Conservation (phyloP, 2,329 filamentous ascomycete genomes). For the Colletotrichum tofieldiae region DNA sequence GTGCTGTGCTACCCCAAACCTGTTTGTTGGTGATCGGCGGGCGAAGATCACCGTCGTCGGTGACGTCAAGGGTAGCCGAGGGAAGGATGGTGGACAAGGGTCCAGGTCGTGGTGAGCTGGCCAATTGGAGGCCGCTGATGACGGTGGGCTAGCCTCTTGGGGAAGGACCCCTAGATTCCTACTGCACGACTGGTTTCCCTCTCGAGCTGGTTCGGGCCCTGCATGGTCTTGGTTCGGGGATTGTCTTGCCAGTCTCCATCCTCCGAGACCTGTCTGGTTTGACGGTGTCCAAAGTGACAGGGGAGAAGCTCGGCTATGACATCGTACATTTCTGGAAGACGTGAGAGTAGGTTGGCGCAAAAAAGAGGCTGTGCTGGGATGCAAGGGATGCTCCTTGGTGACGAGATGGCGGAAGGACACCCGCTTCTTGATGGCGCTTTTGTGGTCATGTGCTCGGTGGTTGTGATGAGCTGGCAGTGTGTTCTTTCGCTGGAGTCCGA, state of each 20-base stretch:
- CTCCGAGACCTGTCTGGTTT: conserved; percentile 1
- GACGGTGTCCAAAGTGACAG: conserved; percentile 4
- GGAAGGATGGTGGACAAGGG: conserved; percentile 5
- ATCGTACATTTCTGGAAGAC: conserved; percentile 17
- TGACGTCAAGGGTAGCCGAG: conserved; percentile 33
- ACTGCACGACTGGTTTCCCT: too few species aligned
- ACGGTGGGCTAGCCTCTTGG: conserved; percentile 16
- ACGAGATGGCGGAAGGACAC: background rate
- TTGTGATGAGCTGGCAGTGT: conserved; percentile 15
- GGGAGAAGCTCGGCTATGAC: conserved; percentile 18
- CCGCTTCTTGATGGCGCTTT: background rate
- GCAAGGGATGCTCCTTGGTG: conserved; percentile 20
- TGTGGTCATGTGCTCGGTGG: background rate
- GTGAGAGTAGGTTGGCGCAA: background rate
- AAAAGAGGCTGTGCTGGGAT: conserved; percentile 26
- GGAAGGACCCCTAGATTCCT: conserved; percentile 42
- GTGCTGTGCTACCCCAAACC: conserved; percentile 35
- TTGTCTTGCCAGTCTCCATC: conserved; percentile 12
- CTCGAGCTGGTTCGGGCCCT: conserved; percentile 7
- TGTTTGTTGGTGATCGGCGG: conserved; percentile 38
- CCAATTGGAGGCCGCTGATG: conserved; percentile 24
- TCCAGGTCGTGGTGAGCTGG: background rate
- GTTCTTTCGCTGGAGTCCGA: background rate
- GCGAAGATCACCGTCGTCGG: conserved; percentile 28
- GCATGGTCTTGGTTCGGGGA: conserved; percentile 35